These are phyloP conservation scores for Huntiella bhutanensis DNA, from an alignment of 2,329 filamentous ascomycete genomes.

Conservation along the genomic window DNA sequence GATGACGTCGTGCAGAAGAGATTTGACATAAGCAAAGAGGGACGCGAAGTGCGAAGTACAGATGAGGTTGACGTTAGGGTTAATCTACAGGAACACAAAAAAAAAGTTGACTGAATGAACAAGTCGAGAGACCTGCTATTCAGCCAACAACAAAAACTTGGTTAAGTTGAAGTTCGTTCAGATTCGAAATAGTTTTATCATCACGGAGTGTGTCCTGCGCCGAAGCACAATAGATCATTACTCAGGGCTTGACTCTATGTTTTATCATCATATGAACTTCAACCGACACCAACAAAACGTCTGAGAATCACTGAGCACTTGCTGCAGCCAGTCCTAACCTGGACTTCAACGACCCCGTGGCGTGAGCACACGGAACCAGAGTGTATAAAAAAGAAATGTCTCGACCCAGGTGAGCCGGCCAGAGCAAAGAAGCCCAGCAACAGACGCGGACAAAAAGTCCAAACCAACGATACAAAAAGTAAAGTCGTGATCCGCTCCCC, in stretches of 20 bases:
- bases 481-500: constrained; percentile 29
- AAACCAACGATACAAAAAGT: not conserved
- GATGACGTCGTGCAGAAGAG: no score
- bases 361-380: constrained; percentile 9
- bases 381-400: constrained; percentile 12
- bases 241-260: constrained; percentile 99
- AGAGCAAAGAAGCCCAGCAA: not conserved
- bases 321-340: not conserved
- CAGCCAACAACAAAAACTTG: not conserved
- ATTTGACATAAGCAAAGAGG: no score
- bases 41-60: no score
- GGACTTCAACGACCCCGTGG: constrained; percentile 7
- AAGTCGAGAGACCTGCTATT: no score
- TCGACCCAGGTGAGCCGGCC: constrained; percentile 9
- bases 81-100: no score
- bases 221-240: constrained; percentile 15
- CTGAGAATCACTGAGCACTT: not conserved
- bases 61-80: no score
- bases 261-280: constrained; percentile 61
- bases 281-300: not conserved
- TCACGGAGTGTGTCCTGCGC: constrained; percentile 9
- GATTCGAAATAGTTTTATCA: constrained; percentile 11
- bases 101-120: no score
- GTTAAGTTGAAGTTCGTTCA: constrained; percentile 6
- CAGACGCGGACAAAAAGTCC: not conserved